Percentiles rank a stretch among this genome's conserved stretches.
phyloP scores from a whole-genome alignment of 768 basidiomycete genomes.

The Rhodotorula babjevae region DNA sequence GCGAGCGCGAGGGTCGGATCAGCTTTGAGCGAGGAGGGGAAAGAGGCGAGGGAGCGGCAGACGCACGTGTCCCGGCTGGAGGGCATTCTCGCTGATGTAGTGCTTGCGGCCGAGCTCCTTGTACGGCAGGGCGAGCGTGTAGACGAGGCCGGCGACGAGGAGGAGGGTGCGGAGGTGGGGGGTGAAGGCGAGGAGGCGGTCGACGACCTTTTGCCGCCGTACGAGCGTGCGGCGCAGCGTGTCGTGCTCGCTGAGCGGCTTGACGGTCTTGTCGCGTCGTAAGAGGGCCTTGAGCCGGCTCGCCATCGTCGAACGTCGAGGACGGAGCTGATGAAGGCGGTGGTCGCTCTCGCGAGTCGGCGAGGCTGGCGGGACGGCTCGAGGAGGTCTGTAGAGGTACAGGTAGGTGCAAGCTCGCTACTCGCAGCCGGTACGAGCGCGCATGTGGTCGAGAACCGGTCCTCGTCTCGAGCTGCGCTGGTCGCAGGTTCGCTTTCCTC shows the following conservation, averaged over 20 bases:
- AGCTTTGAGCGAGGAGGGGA: not conserved
- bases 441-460: too few relatives aligned
- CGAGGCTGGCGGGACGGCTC: too few relatives aligned
- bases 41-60: not conserved
- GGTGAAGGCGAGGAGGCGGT: not conserved
- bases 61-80: conserved; percentile 82
- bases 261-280: not conserved
- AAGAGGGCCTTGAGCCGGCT: not conserved
- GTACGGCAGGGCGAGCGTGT: conserved; percentile 74
- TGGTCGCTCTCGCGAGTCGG: too few relatives aligned
- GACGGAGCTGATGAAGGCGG: not conserved
- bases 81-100: conserved; percentile 92
- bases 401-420: too few relatives aligned
- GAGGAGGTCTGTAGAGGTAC: too few relatives aligned
- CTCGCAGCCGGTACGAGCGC: too few relatives aligned
- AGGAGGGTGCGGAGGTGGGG: conserved; percentile 46
- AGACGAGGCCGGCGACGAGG: conserved; percentile 65
- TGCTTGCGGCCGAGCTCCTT: conserved; percentile 20
- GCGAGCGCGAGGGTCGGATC: not conserved
- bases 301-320: not conserved
- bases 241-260: not conserved
- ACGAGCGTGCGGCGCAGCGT: conserved; percentile 1
- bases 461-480: too few relatives aligned
- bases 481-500: too few relatives aligned
- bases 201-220: conserved; percentile 3